Evolutionary conservation across 495 filamentous ascomycete species (phyloP).

Genomic region (Articulospora tetracladia): DNA sequence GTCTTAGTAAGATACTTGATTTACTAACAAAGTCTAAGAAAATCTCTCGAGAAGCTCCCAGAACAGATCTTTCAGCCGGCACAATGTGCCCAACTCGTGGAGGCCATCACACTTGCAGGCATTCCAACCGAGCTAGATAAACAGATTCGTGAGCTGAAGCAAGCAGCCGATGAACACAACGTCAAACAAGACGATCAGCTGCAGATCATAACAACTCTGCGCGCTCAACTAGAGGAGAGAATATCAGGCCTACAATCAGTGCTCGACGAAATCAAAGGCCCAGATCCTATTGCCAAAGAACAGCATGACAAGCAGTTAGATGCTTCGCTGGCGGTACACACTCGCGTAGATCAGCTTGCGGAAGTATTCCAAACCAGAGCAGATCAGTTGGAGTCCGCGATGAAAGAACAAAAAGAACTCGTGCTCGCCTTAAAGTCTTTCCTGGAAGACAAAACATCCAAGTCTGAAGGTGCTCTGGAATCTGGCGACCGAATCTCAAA

Average conservation of each 20-base stretch:
- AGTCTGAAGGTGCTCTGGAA: no score
- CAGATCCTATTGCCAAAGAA: no score
- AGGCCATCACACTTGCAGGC: conserved; percentile 1
- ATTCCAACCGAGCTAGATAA: neutral
- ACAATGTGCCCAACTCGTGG: neutral
- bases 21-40: neutral
- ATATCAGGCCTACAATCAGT: no score
- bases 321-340: no score
- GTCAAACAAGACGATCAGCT: neutral
- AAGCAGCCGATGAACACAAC: neutral
- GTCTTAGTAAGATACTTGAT: no score
- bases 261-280: no score
- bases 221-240: neutral
- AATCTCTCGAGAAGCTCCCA: neutral
- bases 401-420: neutral
- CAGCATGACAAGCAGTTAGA: no score
- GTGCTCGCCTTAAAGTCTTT: neutral
- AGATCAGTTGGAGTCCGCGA: neutral
- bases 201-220: neutral
- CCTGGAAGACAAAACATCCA: neutral
- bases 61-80: neutral
- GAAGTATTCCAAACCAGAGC: no score
- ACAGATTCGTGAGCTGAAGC: neutral
- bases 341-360: no score
- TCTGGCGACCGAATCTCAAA: no score